Base-by-base conservation (phyloP, 768 basidiomycete genomes). In the Mycena galericulata region DNA sequence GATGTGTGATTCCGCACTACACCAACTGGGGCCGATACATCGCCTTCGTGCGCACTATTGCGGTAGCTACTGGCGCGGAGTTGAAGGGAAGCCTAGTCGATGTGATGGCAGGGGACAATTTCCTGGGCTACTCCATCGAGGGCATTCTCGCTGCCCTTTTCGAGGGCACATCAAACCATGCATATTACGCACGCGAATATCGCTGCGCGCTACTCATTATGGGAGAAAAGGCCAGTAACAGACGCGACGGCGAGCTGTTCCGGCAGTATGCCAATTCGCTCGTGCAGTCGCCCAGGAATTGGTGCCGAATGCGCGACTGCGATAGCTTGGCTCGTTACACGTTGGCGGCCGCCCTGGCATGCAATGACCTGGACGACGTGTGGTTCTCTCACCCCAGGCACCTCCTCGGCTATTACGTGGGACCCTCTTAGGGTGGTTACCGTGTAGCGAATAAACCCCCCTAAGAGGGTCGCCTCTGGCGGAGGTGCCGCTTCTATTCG, bases 11-110 rank as follows among this genome's bases (percentile, higher is more conserved):
- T 29, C 56, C 41, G 41, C 40, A 58, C 26, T 45, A n/a, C 27
- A 58, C 56, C 41, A 58, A 58, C 56, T 58, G 56, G 56, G 27
- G 20, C 11, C 56, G 56, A 29, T 58, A 58, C 32, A 26, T 58
- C 41, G 56, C 56, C 17, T 58, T 45, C 56, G 22, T 45, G 56
- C 56, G 56, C 5, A 29, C 24, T 20, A 58, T 58, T 4, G 14
- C 45, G 17, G 30, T 43, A 4, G 30, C 22, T 14, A 27, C 29
- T 20, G n/a, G n/a, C n/a, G n/a, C n/a, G n/a, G n/a, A n/a, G n/a
- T n/a, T n/a, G n/a, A n/a, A n/a, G n/a, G n/a, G 43, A 41, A 55
- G 9, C 34, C 22, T 40, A 10, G 54, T 36, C 10, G 54, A 55
- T 17, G 12, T 55, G n/a, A 12, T 40, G 54, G 54, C 54, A 20